Conservation (phyloP, 2,329 filamentous ascomycete genomes). For the Polytolypa hystricis region DNA sequence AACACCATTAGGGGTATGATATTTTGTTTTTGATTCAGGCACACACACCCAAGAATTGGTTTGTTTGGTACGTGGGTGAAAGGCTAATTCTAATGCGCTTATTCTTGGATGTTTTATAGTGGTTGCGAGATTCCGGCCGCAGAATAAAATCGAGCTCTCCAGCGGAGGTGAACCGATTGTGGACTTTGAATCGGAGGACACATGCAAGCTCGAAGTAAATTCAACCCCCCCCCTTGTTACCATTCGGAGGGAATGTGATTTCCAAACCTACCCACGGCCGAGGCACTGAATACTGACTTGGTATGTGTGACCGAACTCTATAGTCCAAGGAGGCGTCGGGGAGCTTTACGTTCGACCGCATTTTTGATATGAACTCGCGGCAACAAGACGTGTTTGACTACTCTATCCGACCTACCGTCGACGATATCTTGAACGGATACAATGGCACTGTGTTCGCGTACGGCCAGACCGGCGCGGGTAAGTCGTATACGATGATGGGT, state of each 20-base stretch:
- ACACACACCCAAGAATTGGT: too few species aligned
- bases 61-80: too few species aligned
- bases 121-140: slow-evolving; percentile 92
- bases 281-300: too few species aligned
- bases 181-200: slow-evolving; percentile 75
- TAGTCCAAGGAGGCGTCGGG: slow-evolving; percentile 75
- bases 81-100: neutral
- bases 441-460: slow-evolving; percentile 99
- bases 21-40: slow-evolving; percentile 9
- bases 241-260: neutral
- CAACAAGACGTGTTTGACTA: slow-evolving; percentile 96
- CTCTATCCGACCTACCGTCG: slow-evolving; percentile 89
- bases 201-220: slow-evolving; percentile 76
- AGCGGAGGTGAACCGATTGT: slow-evolving; percentile 90
- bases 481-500: slow-evolving; percentile 99
- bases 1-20: slow-evolving; percentile 45
- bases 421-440: slow-evolving; percentile 97
- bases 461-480: slow-evolving; percentile 94
- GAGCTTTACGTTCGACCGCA: slow-evolving; percentile 90
- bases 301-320: too few species aligned
- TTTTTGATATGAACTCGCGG: slow-evolving; percentile 86
- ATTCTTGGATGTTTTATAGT: slow-evolving; percentile 50
- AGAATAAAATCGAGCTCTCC: slow-evolving; percentile 86
- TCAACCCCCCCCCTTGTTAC: slow-evolving; percentile 33
- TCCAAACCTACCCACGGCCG: too few species aligned